Evolutionary conservation across 2,329 filamentous ascomycete species (phyloP).

Genomic region (Botrytis aclada): DNA sequence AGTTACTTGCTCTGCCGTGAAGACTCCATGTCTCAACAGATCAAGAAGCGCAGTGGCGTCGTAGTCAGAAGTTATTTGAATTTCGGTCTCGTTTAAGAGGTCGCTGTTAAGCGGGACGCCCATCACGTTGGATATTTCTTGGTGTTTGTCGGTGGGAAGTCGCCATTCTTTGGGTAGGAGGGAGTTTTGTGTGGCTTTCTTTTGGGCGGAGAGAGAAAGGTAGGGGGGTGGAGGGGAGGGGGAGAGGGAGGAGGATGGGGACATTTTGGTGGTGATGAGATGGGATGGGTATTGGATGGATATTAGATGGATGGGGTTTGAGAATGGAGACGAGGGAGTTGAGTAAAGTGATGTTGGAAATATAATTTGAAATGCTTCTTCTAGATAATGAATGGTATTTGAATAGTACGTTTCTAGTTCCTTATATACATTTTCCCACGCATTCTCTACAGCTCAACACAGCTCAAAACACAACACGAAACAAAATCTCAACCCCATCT

Average conservation of each 20-base stretch:
- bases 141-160: neutral
- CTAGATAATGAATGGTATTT: neutral
- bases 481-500: neutral
- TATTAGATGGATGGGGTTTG: neutral
- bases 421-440: neutral
- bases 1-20: slow-evolving; percentile 39
- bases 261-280: neutral
- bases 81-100: neutral
- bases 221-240: neutral
- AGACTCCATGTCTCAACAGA: slow-evolving; percentile 23
- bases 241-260: neutral
- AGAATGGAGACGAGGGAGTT: neutral
- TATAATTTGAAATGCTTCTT: neutral
- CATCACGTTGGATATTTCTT: neutral
- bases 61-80: slow-evolving; percentile 31
- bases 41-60: slow-evolving; percentile 29
- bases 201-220: neutral
- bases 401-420: neutral
- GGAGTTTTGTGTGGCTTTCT: neutral
- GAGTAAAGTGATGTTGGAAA: neutral
- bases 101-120: neutral
- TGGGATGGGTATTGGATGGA: no score
- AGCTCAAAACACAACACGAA: no score
- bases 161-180: neutral
- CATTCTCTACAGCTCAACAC: no score